phyloP scores from a whole-genome alignment of 331 rosid genomes.

The Quercus lobata region DNA sequence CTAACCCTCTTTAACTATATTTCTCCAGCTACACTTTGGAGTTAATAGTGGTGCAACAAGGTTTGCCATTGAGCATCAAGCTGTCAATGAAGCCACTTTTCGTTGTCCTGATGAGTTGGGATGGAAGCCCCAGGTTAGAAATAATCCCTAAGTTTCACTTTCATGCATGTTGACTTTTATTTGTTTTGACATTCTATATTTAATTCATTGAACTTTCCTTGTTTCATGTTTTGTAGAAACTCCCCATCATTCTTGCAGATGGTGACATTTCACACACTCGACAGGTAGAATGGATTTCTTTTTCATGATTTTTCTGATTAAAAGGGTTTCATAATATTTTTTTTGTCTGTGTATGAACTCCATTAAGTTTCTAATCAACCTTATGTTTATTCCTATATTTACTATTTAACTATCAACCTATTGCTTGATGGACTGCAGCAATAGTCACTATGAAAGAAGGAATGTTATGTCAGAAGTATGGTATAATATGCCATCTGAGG shows the following conservation, averaged over 20 bases:
- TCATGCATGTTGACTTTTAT: background rate
- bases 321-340: too few species aligned
- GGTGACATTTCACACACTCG: conserved; percentile 53
- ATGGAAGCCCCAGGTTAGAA: conserved; percentile 89
- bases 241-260: conserved; percentile 72
- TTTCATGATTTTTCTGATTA: background rate
- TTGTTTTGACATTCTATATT: conserved; percentile 10
- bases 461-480: background rate
- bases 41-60: conserved; percentile 91
- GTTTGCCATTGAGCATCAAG: conserved; percentile 90
- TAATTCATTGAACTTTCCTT: conserved; percentile 15
- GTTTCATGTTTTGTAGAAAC: conserved; percentile 57
- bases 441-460: background rate
- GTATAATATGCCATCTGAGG: background rate
- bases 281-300: conserved; percentile 42
- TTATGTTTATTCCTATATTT: background rate
- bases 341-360: background rate
- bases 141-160: background rate
- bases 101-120: conserved; percentile 97
- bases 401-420: background rate
- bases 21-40: conserved; percentile 79
- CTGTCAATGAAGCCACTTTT: conserved; percentile 88
- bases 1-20: conserved; percentile 3
- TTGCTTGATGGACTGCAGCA: background rate
- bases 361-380: background rate